Evolutionary conservation across 2,329 filamentous ascomycete genomes (phyloP).

Genomic region (Thielaviopsis populi): DNA sequence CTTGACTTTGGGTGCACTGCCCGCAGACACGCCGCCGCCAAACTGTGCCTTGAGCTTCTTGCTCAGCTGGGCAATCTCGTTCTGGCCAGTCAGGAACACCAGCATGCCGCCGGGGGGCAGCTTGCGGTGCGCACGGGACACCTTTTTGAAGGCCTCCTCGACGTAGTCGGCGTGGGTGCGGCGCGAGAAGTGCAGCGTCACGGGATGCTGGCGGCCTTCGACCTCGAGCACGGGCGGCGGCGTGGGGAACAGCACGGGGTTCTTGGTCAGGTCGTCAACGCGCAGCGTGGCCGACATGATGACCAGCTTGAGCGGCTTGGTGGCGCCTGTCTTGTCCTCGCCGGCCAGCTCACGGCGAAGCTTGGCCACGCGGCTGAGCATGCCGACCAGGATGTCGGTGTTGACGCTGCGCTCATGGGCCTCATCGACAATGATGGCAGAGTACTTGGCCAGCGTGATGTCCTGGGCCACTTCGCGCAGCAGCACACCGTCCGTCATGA

Average conservation of each 20-base stretch:
- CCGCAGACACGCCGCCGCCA: conserved; percentile 41
- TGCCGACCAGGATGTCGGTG: conserved; percentile 94
- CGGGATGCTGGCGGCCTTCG: conserved; percentile 81
- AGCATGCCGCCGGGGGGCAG: conserved; percentile 81
- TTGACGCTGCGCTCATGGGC: conserved; percentile 96
- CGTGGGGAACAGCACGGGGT: conserved; percentile 59
- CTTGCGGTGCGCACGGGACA: conserved; percentile 75
- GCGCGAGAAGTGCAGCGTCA: conserved; percentile 77
- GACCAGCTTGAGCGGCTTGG: conserved; percentile 74
- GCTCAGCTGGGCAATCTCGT: conserved; percentile 74
- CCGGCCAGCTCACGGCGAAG: conserved; percentile 59
- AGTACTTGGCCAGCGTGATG: conserved; percentile 78
- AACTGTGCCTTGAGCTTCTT: conserved; percentile 59
- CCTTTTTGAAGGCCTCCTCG: conserved; percentile 77
- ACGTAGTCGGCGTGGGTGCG: conserved; percentile 76
- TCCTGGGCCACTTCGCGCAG: conserved; percentile 84
- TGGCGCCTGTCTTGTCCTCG: conserved; percentile 44
- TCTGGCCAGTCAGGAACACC: conserved; percentile 86
- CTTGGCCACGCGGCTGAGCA: conserved; percentile 85
- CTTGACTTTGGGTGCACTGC: conserved; percentile 50
- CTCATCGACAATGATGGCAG: conserved; percentile 86
- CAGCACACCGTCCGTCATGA: conserved; percentile 97
- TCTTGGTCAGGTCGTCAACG: conserved; percentile 80
- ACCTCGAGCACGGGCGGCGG: conserved; percentile 76
- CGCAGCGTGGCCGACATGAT: conserved; percentile 96